Percentiles rank a stretch among this genome's conserved stretches.
Conservation (phyloP, 768 basidiomycete genomes). For the Rhodotorula paludigena region DNA sequence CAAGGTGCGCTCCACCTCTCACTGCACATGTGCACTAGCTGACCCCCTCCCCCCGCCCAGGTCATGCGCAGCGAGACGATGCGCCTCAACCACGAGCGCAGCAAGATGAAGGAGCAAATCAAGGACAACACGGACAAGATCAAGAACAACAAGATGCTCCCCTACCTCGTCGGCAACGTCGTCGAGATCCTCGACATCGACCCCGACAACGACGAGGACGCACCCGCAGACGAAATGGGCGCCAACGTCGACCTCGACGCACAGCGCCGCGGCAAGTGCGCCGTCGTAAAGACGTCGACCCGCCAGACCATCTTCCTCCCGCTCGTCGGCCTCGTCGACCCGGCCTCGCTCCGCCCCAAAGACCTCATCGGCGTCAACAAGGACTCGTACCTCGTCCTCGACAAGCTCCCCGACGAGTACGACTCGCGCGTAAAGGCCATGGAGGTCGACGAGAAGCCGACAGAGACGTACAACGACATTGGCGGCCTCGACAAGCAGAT, state of each 20-base stretch:
- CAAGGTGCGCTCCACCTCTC: constrained; percentile 57
- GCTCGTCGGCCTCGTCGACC: constrained; percentile 91
- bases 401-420: constrained; percentile 92
- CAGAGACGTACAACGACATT: constrained; percentile 93
- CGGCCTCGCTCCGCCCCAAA: constrained; percentile 78
- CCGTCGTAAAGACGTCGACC: constrained; percentile 97
- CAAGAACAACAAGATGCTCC: constrained; percentile 97
- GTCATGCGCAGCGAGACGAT: constrained; percentile 95
- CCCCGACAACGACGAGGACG: constrained; percentile 61
- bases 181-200: constrained; percentile 97
- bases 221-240: constrained; percentile 54
- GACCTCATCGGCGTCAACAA: constrained; percentile 99
- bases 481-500: constrained; percentile 99
- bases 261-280: constrained; percentile 96
- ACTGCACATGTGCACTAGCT: neutral
- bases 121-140: constrained; percentile 97
- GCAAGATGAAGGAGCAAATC: constrained; percentile 96
- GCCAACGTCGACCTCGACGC: constrained; percentile 92
- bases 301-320: constrained; percentile 96
- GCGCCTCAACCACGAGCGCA: constrained; percentile 87
- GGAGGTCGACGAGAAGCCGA: constrained; percentile 98
- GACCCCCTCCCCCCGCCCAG: constrained; percentile 49
- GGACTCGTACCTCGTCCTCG: constrained; percentile 94
- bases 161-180: constrained; percentile 95
- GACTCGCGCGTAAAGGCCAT: constrained; percentile 98